phyloP scores from a whole-genome alignment of 345 rosid genomes.

The Psidium guajava region DNA sequence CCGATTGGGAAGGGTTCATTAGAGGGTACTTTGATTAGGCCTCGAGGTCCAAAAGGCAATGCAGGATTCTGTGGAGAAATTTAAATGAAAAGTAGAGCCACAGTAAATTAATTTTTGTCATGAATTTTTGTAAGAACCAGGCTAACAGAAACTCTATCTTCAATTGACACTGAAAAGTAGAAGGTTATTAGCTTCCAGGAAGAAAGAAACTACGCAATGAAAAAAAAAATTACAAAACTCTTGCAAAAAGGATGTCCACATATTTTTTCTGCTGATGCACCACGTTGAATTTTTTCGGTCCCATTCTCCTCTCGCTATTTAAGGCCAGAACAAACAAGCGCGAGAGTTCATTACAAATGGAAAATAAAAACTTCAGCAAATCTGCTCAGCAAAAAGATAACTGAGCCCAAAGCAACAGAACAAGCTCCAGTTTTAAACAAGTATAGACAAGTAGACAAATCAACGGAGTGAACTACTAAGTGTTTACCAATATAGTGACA shows the following conservation, averaged over 20 bases:
- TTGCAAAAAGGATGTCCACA: neutral
- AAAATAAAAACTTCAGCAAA: neutral
- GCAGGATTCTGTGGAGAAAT: constrained; percentile 60
- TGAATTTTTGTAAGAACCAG: neutral
- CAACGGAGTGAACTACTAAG: neutral
- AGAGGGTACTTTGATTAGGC: constrained; percentile 48
- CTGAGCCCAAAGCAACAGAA: neutral
- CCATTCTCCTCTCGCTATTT: neutral
- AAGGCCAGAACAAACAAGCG: neutral
- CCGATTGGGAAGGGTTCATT: constrained; percentile 53
- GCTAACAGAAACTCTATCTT: neutral
- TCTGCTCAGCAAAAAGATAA: neutral
- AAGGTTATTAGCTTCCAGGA: neutral
- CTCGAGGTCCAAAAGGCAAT: constrained; percentile 72
- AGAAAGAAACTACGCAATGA: neutral
- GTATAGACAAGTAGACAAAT: neutral
- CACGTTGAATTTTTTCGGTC: neutral
- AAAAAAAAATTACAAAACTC: neutral
- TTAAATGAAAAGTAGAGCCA: neutral
- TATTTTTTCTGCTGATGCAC: neutral
- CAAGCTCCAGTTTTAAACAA: neutral
- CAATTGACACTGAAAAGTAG: neutral
- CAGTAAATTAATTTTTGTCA: neutral
- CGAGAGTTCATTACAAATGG: neutral
- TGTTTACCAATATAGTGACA: constrained; percentile 66